These are phyloP conservation scores for Pseudonitzschia delicatissima DNA, from an alignment of 108 stramenopile genomes.

Conservation along the genomic window DNA sequence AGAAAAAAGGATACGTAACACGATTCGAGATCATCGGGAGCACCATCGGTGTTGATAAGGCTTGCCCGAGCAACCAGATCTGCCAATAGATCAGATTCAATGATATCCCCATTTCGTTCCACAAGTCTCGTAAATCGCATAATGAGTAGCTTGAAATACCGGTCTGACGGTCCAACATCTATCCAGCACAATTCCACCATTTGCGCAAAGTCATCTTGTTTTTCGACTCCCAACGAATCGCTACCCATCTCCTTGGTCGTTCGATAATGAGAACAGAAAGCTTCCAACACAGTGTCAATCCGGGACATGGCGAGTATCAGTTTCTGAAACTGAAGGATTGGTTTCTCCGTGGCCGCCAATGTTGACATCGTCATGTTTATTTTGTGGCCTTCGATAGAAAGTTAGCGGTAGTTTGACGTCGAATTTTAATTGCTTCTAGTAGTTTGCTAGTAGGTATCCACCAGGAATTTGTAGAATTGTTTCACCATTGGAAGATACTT, in stretches of 20 bases:
- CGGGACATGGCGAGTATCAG: slow-evolving; percentile 27
- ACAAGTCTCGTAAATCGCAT: slow-evolving; percentile 29
- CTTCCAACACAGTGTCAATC: slow-evolving; percentile 5
- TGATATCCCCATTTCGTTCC: slow-evolving; percentile 15
- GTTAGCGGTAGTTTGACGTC: too few species aligned
- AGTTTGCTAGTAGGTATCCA: too few species aligned
- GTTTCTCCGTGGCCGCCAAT: not conserved
- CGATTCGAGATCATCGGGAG: slow-evolving; percentile 34
- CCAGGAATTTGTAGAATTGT: too few species aligned
- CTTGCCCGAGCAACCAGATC: slow-evolving; percentile 27
- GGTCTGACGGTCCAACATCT: slow-evolving; percentile 36
- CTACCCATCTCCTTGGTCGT: not conserved
- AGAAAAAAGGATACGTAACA: slow-evolving; percentile 44
- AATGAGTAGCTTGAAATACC: slow-evolving; percentile 42
- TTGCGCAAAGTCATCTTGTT: slow-evolving; percentile 32
- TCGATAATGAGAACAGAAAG: not conserved
- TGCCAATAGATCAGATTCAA: slow-evolving; percentile 37
- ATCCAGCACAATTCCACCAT: slow-evolving; percentile 20
- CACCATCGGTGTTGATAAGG: slow-evolving; percentile 5
- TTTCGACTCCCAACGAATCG: not conserved
- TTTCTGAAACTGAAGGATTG: not conserved
- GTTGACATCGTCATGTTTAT: not conserved
- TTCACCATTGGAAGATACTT: too few species aligned
- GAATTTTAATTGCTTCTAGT: too few species aligned
- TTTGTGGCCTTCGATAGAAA: too few species aligned